phyloP scores from a whole-genome alignment of 129 eudicot species.

The Silybum marianum region DNA sequence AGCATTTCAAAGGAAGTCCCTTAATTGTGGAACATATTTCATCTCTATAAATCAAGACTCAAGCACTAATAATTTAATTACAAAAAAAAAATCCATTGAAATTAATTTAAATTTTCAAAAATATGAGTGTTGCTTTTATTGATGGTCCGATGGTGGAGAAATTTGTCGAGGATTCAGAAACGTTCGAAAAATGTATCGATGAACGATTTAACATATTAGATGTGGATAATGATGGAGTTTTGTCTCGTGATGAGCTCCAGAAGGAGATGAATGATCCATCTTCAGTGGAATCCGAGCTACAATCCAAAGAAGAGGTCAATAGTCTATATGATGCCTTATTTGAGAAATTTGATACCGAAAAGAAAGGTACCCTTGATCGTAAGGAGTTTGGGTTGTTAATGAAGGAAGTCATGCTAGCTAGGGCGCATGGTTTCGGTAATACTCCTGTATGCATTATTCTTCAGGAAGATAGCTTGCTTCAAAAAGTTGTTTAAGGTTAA shows the following conservation, averaged over 20 bases:
- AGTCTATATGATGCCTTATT: conserved; percentile 41
- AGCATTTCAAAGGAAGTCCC: conserved; percentile 33
- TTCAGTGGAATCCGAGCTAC: conserved; percentile 42
- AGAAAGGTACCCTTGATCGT: conserved; percentile 40
- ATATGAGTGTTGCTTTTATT: conserved; percentile 55
- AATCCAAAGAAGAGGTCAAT: conserved; percentile 46
- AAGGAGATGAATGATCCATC: conserved; percentile 32
- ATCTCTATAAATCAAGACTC: conserved; percentile 26
- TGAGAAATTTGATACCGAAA: conserved; percentile 49
- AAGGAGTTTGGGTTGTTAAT: conserved; percentile 39
- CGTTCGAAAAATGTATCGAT: conserved; percentile 47
- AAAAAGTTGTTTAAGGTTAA: conserved; percentile 37
- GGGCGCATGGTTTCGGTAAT: conserved; percentile 61
- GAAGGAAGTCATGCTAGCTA: conserved; percentile 71
- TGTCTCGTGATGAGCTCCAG: conserved; percentile 55
- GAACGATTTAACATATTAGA: conserved; percentile 49
- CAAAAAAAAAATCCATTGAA: background rate
- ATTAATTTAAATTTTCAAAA: conserved; percentile 2
- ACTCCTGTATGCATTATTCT: conserved; percentile 53
- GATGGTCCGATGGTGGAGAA: conserved; percentile 49
- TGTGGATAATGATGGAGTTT: conserved; percentile 39
- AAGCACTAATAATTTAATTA: conserved; percentile 1
- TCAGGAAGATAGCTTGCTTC: conserved; percentile 66
- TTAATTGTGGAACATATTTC: conserved; percentile 25
- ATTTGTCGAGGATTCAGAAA: conserved; percentile 43